Conservation (phyloP, 345 rosid genomes). For the Aquilaria malaccensis region DNA sequence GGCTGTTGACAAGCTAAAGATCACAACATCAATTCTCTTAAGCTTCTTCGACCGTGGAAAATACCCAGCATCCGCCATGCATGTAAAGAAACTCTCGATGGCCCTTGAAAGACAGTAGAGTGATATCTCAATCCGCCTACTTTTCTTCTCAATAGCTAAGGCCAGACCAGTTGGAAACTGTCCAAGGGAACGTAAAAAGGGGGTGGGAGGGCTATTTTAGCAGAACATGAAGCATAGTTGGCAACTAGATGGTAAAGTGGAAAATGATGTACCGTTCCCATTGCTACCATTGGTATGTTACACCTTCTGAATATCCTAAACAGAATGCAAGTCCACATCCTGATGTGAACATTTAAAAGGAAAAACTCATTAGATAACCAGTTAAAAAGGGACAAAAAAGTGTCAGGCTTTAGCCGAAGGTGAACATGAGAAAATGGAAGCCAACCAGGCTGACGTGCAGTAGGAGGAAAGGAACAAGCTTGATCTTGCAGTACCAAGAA, state of each 20-base stretch:
- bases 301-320: conserved; percentile 70
- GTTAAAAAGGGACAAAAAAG: too few relatives aligned
- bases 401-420: too few relatives aligned
- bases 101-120: conserved; percentile 77
- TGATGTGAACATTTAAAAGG: conserved; percentile 17
- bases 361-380: too few relatives aligned
- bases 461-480: conserved; percentile 77
- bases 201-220: not conserved
- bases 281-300: conserved; percentile 70
- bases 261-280: conserved; percentile 51
- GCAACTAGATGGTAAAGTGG: not conserved
- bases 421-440: not conserved
- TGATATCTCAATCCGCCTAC: conserved; percentile 81
- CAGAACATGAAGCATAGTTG: not conserved
- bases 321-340: conserved; percentile 87
- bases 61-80: conserved; percentile 57
- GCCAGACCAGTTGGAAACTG: conserved; percentile 84
- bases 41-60: conserved; percentile 42
- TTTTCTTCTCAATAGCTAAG: conserved; percentile 78
- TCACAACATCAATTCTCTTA: conserved; percentile 65
- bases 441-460: conserved; percentile 85
- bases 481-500: conserved; percentile 80
- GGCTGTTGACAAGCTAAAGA: conserved; percentile 75
- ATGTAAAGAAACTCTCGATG: conserved; percentile 71
- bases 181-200: not conserved